Conservation (phyloP, 2,329 filamentous ascomycete genomes). For the Colletotrichum theobromicola region DNA sequence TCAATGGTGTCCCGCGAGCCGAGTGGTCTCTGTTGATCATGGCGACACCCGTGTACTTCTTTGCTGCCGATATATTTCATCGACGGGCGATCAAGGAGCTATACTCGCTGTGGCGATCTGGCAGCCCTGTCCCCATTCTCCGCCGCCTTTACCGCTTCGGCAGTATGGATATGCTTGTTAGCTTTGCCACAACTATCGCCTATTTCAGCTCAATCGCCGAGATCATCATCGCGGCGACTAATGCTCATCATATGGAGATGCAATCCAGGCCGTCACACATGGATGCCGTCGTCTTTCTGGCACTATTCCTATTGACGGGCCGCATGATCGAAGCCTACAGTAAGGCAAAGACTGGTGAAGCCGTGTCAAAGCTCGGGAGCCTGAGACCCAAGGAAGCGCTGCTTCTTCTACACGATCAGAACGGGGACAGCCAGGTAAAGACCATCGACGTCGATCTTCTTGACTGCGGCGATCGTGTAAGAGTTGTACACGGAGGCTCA, state of each 20-base stretch:
- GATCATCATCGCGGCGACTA: slow-evolving; percentile 65
- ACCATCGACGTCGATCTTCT: slow-evolving; percentile 69
- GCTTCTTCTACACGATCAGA: slow-evolving; percentile 59
- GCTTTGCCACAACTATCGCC: slow-evolving; percentile 84
- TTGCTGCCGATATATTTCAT: slow-evolving; percentile 87
- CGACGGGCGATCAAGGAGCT: slow-evolving; percentile 79
- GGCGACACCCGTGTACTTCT: slow-evolving; percentile 86
- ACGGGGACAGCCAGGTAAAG: slow-evolving; percentile 39
- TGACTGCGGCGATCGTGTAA: slow-evolving; percentile 76
- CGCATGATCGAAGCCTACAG: slow-evolving; percentile 85
- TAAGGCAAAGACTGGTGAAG: slow-evolving; percentile 88
- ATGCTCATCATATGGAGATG: slow-evolving; percentile 36
- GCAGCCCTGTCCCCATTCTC: slow-evolving; percentile 74
- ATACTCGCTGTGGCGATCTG: slow-evolving; percentile 74
- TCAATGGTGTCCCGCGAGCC: slow-evolving; percentile 73
- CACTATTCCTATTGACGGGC: slow-evolving; percentile 80
- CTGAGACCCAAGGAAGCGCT: slow-evolving; percentile 79
- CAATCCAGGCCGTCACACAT: slow-evolving; percentile 74
- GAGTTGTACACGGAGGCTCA: slow-evolving; percentile 78
- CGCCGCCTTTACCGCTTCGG: slow-evolving; percentile 87
- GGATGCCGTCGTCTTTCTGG: slow-evolving; percentile 91
- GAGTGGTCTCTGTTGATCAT: slow-evolving; percentile 83
- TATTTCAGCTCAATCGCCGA: slow-evolving; percentile 84
- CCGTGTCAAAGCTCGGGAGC: slow-evolving; percentile 79
- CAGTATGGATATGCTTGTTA: slow-evolving; percentile 96